phyloP scores from a whole-genome alignment of 805 yeast genomes.

The Lipomyces sp. region DNA sequence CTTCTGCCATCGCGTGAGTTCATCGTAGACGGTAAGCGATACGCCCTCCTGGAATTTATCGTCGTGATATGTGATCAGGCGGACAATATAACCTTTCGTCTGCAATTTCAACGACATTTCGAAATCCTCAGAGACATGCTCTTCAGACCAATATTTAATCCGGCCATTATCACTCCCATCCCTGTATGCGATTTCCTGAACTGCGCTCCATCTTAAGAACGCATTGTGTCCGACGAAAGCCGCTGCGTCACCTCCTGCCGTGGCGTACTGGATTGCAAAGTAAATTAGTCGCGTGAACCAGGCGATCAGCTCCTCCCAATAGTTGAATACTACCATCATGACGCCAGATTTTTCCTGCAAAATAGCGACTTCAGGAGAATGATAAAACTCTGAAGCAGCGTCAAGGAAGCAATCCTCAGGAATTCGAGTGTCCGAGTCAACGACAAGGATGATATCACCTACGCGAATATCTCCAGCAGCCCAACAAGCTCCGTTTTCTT shows the following conservation, averaged over 20 bases:
- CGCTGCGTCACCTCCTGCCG: constrained; percentile 28
- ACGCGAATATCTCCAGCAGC: constrained; percentile 26
- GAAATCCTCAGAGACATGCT: constrained; percentile 30
- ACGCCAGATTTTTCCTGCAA: constrained; percentile 25
- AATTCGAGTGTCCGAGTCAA: constrained; percentile 27
- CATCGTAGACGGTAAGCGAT: constrained; percentile 28
- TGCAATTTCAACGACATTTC: constrained; percentile 27
- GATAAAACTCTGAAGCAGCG: constrained; percentile 23
- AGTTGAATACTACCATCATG: constrained; percentile 27
- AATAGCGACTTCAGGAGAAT: constrained; percentile 26
- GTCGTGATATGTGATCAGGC: constrained; percentile 16
- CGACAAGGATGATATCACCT: constrained; percentile 21
- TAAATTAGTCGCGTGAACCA: constrained; percentile 28
- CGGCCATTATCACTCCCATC: constrained; percentile 10
- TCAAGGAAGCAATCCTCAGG: constrained; percentile 29
- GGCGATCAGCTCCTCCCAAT: constrained; percentile 29
- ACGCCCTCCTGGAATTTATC: constrained; percentile 28
- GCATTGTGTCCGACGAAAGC: constrained; percentile 31
- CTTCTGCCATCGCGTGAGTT: constrained; percentile 28
- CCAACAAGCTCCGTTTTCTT: constrained; percentile 18
- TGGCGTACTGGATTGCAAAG: constrained; percentile 20
- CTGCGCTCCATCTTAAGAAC: constrained; percentile 28
- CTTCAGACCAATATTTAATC: constrained; percentile 25
- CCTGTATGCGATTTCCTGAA: constrained; percentile 24
- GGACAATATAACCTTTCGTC: constrained; percentile 18